phyloP scores from a whole-genome alignment of 2,329 filamentous ascomycete species.

The Ophiobolus disseminans region DNA sequence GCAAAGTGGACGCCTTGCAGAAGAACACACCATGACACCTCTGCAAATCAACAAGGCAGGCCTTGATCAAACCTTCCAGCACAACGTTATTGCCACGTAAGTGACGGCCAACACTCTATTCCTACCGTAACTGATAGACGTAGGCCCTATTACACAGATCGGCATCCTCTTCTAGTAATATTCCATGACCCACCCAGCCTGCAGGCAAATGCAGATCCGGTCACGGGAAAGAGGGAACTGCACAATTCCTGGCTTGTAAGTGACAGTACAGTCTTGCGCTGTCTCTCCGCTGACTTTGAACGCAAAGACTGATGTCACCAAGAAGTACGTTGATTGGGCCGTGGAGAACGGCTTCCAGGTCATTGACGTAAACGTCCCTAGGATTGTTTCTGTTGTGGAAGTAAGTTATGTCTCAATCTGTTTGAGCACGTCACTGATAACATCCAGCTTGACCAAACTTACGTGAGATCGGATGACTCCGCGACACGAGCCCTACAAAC shows the following conservation, averaged over 20 bases:
- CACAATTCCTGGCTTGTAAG: slow-evolving; percentile 90
- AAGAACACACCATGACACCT: slow-evolving; percentile 78
- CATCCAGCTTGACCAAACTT: slow-evolving; percentile 30
- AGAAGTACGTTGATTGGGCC: slow-evolving; percentile 86
- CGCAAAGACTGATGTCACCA: slow-evolving; percentile 77
- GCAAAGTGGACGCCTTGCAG: slow-evolving; percentile 74
- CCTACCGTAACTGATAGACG: slow-evolving; percentile 8
- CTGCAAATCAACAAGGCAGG: slow-evolving; percentile 78
- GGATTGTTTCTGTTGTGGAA: slow-evolving; percentile 71
- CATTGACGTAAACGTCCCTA: slow-evolving; percentile 90
- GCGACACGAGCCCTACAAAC: slow-evolving; percentile 54
- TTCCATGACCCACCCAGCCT: slow-evolving; percentile 80
- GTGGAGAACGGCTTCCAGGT: slow-evolving; percentile 77
- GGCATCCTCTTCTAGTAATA: slow-evolving; percentile 77
- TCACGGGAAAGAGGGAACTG: slow-evolving; percentile 73
- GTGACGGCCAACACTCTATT: slow-evolving; percentile 21
- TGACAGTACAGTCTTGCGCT: slow-evolving; percentile 41
- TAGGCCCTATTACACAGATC: slow-evolving; percentile 69
- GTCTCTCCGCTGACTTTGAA: slow-evolving; percentile 51
- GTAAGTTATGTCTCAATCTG: slow-evolving; percentile 50
- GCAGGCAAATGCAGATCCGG: slow-evolving; percentile 51
- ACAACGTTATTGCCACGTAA: slow-evolving; percentile 82
- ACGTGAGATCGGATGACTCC: slow-evolving; percentile 57
- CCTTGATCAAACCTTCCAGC: slow-evolving; percentile 79
- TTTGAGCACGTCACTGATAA: slow-evolving; percentile 4